Evolutionary conservation across 139 green algal genomes (phyloP), one percentile per base, ranked within the genome.

Genomic region (Asterochloris erici): DNA sequence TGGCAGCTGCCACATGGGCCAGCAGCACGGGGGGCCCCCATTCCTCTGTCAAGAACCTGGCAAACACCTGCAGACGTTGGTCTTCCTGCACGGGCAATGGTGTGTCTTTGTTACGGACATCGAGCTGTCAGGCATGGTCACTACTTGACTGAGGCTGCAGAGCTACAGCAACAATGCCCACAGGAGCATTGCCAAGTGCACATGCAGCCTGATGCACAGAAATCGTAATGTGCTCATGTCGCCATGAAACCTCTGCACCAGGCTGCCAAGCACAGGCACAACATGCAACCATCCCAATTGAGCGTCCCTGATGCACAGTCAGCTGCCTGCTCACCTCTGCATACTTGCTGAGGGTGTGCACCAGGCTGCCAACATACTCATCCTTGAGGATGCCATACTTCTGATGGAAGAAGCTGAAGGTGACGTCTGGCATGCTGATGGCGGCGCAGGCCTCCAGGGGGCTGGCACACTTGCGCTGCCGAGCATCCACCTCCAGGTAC

Each of bases 381-480:
- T 89, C 87, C 27, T 89, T 85, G 38, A 90, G 77, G 2, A 77
- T 81, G 16, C 61, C 86, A 77, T 84, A 90, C 86, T 92, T 92
- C 84, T 92, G 89, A 76, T 82, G 79, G 81, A 92, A 92, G 83
- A 88, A 88, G n/a, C 81, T 85, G 64, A 92, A 92, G 23, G 88
- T 85, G 19, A 92, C 83, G 78, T 92, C 88, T 9, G 88, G 88
- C 73, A 92, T 83, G 14, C 63, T 85, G 82, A 87, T 88, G 71
- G 85, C 85, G 26, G 89, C 78, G 21, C 83, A 84, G 77, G 89
- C 84, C 26, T 76, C 78, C 9, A 71, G 2, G 66, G 66, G 21
- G 11, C 74, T 79, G 0, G 84, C 84, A 74, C 88, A 76, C 78
- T 89, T 90, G 21, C 78, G 68, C 16, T 88, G 73, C 61, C 88